phyloP scores from a whole-genome alignment of 1,284 basidiomycete genomes.

The Rhodofomes roseus region DNA sequence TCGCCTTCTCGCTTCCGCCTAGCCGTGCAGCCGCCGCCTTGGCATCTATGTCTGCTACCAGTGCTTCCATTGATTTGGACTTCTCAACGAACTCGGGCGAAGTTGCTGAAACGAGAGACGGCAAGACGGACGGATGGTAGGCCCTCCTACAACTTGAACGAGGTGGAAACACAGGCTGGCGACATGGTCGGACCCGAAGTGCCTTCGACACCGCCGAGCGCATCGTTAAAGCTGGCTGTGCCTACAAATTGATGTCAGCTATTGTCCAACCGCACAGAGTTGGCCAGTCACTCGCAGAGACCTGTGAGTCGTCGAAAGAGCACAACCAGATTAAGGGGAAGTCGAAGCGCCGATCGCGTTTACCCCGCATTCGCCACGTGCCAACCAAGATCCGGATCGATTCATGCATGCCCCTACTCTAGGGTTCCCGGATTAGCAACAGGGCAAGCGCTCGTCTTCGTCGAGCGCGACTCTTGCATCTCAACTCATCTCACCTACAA shows the following conservation, averaged over 20 bases:
- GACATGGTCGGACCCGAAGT: slow-evolving; percentile 2
- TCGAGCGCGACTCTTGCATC: neutral
- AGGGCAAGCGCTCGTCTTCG: neutral
- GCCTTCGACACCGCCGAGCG: neutral
- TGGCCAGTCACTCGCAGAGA: neutral
- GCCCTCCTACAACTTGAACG: slow-evolving; percentile 11
- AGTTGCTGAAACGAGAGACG: slow-evolving; percentile 61
- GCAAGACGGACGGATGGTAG: slow-evolving; percentile 72
- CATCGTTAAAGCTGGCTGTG: too few relatives aligned
- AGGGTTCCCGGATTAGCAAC: neutral
- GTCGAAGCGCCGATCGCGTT: neutral
- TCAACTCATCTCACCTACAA: neutral
- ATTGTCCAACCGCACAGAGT: too few relatives aligned
- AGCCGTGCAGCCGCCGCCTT: slow-evolving; percentile 54
- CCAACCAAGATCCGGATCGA: neutral
- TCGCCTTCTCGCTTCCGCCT: slow-evolving; percentile 68
- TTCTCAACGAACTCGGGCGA: slow-evolving; percentile 70
- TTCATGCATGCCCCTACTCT: neutral
- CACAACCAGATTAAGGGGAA: neutral
- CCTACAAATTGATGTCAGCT: too few relatives aligned
- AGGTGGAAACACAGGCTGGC: neutral
- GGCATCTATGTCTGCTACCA: slow-evolving; percentile 60
- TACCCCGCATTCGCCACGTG: slow-evolving; percentile 8
- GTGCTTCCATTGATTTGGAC: slow-evolving; percentile 60
- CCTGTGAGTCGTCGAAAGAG: neutral